Evolutionary conservation across 805 yeast species (phyloP), one percentile per base, ranked within the genome.

Genomic region (Diddensiella santjacobensis): DNA sequence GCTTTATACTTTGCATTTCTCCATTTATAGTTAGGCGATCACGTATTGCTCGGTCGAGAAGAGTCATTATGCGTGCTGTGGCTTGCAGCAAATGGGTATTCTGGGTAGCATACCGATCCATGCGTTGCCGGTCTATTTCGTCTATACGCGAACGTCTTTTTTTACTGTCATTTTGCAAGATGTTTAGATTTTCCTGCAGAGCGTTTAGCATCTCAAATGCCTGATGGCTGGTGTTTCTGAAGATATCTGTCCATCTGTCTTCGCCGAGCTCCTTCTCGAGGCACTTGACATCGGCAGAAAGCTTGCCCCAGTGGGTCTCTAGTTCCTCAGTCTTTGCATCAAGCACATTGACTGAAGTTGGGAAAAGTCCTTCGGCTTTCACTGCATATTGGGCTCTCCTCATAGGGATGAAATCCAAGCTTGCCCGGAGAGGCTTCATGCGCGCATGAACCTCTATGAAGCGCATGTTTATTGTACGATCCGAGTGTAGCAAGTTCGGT

Each of bases 171-270:
- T 22, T 11, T 2, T 20, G 24, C 6, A 55, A 47, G 8, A 30
- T 8, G 3, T 31, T 30, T 17, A 54, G 40, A 44, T 52, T 55
- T 18, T 38, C 40, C 31, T 55, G 49, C 22, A 50, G 29, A 13
- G 22, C 29, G 22, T 52, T 51, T 20, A 56, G 47, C 48, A 55
- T 44, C 18, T 48, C 53, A 13, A 29, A 11, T 10, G 55, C 58
- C 33, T 49, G 49, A 5, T 17, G 17, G 17, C 54, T 56, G 17
- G 52, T 44, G 22, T 42, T 43, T 13, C 51, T 40, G 40, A 55
- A 52, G 26, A 58, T 56, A n/a, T 39, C 44, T 3, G 43, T 38
- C 61, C 61, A 58, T 11, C 55, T 41, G 13, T 56, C 56, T 8
- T 48, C 48, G 2, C 57, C 56, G 13, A 58, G 46, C 37, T 53